Percentiles rank a stretch among this genome's conserved stretches.
phyloP scores from a whole-genome alignment of 2,329 filamentous ascomycete genomes.

The Colletotrichum destructivum region DNA sequence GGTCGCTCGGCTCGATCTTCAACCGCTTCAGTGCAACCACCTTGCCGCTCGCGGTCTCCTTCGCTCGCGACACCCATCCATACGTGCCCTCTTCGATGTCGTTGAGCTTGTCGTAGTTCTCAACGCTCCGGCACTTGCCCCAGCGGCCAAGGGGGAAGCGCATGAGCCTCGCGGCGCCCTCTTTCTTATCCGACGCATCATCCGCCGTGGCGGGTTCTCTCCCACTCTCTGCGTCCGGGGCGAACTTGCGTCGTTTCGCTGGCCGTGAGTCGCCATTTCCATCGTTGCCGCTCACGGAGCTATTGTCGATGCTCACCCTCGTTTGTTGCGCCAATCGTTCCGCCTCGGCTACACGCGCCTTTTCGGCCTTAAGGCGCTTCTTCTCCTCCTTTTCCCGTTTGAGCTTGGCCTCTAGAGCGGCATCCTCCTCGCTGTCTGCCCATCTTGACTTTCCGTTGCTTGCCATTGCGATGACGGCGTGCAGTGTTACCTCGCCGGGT shows the following conservation, averaged over 20 bases:
- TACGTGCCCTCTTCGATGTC: conserved; percentile 98
- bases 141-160: conserved; percentile 80
- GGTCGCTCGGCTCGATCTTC: conserved; percentile 86
- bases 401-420: conserved; percentile 78
- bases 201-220: conserved; percentile 41
- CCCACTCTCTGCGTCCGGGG: conserved; percentile 56
- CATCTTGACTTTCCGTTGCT: conserved; percentile 82
- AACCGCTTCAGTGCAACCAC: conserved; percentile 94
- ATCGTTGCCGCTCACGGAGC: conserved; percentile 48
- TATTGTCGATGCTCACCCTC: conserved; percentile 32
- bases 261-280: conserved; percentile 61
- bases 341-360: conserved; percentile 78
- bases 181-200: conserved; percentile 44
- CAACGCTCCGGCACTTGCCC: conserved; percentile 81
- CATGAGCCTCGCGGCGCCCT: conserved; percentile 70
- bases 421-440: conserved; percentile 88
- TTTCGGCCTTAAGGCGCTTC: conserved; percentile 86
- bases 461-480: conserved; percentile 63
- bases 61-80: conserved; percentile 91
- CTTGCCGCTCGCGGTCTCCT: conserved; percentile 79
- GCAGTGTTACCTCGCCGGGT: not conserved
- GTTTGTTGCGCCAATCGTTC: conserved; percentile 53
- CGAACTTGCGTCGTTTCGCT: conserved; percentile 74
- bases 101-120: conserved; percentile 93
- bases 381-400: conserved; percentile 92